These are phyloP conservation scores for Kwoniella dejecticola DNA, from an alignment of 768 basidiomycete species.

Conservation along the genomic window DNA sequence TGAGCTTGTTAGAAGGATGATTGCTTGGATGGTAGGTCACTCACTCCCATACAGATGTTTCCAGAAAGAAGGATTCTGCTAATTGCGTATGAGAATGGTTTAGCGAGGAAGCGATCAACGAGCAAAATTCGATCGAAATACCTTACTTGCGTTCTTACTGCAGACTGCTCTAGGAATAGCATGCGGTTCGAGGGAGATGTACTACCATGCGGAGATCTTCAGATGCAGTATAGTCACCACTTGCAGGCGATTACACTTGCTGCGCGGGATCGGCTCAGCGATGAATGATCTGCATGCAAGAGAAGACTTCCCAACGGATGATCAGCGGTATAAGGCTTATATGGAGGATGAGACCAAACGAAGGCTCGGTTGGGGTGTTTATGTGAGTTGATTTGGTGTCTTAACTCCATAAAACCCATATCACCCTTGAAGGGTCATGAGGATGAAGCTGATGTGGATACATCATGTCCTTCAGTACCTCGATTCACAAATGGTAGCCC, in stretches of 20 bases:
- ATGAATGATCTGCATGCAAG: conserved; percentile 29
- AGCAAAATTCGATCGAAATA: conserved; percentile 42
- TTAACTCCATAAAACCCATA: not conserved
- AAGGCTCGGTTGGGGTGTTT: conserved; percentile 47
- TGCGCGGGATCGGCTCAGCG: conserved; percentile 33
- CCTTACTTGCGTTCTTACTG: conserved; percentile 37
- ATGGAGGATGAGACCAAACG: conserved; percentile 44
- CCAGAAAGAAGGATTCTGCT: not conserved
- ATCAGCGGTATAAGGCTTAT: conserved; percentile 32
- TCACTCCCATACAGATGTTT: not conserved
- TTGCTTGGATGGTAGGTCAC: conserved; percentile 46
- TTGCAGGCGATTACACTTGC: conserved; percentile 36
- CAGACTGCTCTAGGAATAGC: conserved; percentile 38
- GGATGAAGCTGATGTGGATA: not conserved
- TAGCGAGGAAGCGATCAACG: conserved; percentile 49
- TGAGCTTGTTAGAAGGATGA: conserved; percentile 45
- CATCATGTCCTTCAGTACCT: conserved; percentile 26
- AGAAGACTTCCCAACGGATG: conserved; percentile 22
- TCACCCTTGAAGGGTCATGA: too few species aligned
- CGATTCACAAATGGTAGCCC: conserved; percentile 35
- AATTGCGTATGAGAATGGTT: not conserved
- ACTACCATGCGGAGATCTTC: conserved; percentile 46
- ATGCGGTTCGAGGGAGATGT: conserved; percentile 48
- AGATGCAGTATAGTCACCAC: conserved; percentile 43
- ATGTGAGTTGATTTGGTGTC: conserved; percentile 35